Conservation (phyloP, 768 basidiomycete species). For the Lactifluus pinguis region DNA sequence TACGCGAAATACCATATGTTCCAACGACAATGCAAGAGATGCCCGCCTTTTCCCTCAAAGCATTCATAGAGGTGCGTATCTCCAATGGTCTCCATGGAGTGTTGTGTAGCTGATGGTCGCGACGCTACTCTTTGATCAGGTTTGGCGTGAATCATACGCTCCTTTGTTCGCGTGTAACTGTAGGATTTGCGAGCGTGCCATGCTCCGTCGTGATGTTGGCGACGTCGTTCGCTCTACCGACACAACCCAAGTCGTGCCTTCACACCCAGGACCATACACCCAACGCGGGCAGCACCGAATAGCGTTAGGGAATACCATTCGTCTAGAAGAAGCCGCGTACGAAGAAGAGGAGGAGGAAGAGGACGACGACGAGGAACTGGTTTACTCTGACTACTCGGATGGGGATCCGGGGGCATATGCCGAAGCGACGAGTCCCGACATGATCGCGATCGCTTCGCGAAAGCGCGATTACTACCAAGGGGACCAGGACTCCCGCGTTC, state of each 20-base stretch:
- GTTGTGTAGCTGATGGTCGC: background rate
- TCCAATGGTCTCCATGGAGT: background rate
- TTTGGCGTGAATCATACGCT: constrained; percentile 66
- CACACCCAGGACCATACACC: constrained; percentile 20
- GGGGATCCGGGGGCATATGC: constrained; percentile 4
- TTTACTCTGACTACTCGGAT: constrained; percentile 10
- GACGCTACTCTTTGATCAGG: constrained; percentile 30
- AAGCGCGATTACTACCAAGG: constrained; percentile 29
- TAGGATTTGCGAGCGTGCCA: constrained; percentile 63
- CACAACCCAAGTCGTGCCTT: constrained; percentile 22
- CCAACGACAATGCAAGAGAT: constrained; percentile 51
- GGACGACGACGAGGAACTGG: constrained; percentile 27
- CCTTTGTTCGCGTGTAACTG: constrained; percentile 67
- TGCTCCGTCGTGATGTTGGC: constrained; percentile 40
- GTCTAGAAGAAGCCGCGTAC: constrained; percentile 21
- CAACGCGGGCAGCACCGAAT: constrained; percentile 5
- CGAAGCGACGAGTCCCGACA: constrained; percentile 24
- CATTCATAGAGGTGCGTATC: constrained; percentile 44
- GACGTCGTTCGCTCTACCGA: constrained; percentile 23
- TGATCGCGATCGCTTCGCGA: constrained; percentile 25
- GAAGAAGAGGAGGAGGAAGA: constrained; percentile 29
- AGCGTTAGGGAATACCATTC: constrained; percentile 19
- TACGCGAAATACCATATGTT: constrained; percentile 62
- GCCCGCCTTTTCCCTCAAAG: constrained; percentile 29
- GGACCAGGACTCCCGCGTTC: constrained; percentile 19